Evolutionary conservation across 2,329 filamentous ascomycete species (phyloP).

Genomic region (Aureobasidium sp.): DNA sequence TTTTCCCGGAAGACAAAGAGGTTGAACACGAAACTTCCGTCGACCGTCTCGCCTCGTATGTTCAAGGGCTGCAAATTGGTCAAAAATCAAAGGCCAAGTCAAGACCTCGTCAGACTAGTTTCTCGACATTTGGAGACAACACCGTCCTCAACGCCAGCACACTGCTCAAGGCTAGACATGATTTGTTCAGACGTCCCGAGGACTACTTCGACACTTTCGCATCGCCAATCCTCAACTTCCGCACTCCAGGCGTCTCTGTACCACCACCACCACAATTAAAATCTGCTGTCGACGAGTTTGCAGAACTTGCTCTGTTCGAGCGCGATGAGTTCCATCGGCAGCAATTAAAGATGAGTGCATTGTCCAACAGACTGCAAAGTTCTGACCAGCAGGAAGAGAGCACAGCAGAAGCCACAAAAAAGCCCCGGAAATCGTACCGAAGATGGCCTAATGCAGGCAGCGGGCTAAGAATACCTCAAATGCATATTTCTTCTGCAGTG

Average conservation of each 20-base stretch:
- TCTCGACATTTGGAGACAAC: background rate
- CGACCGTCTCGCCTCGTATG: background rate
- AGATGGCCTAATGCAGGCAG: slow-evolving; percentile 34
- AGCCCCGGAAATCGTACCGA: slow-evolving; percentile 24
- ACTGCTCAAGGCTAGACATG: slow-evolving; percentile 27
- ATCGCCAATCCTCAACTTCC: slow-evolving; percentile 43
- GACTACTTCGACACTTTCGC: slow-evolving; percentile 43
- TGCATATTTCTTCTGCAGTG: slow-evolving; percentile 31
- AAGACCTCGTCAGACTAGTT: background rate
- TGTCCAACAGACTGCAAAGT: slow-evolving; percentile 11
- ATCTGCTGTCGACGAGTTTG: slow-evolving; percentile 24
- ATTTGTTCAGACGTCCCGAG: slow-evolving; percentile 34
- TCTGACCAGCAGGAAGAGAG: background rate
- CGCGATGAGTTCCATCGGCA: slow-evolving; percentile 22
- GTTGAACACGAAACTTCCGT: background rate
- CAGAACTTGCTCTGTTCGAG: slow-evolving; percentile 20
- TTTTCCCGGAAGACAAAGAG: slow-evolving; percentile 27
- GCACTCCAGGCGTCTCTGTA: slow-evolving; percentile 30
- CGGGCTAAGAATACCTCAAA: slow-evolving; percentile 32
- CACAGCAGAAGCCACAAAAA: slow-evolving; percentile 3
- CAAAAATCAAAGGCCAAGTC: background rate
- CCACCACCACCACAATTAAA: slow-evolving; percentile 16
- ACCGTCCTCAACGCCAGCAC: slow-evolving; percentile 12
- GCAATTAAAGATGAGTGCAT: slow-evolving; percentile 18
- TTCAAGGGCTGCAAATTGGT: background rate